Percentiles rank a stretch among this genome's conserved stretches.
Evolutionary conservation across 768 basidiomycete species (phyloP).

Genomic region (Lanmaoa rubissima): DNA sequence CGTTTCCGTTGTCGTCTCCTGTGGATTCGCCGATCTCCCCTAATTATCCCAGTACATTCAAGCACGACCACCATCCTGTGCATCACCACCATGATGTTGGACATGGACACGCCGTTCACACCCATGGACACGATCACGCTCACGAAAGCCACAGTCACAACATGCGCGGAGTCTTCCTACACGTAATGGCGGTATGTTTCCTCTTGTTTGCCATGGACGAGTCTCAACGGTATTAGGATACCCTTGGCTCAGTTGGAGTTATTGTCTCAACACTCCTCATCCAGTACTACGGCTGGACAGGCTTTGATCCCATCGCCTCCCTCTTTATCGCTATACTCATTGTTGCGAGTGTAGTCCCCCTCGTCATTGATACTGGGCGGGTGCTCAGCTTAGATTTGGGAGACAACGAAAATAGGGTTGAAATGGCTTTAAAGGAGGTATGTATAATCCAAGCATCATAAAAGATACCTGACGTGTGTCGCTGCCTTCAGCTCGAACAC

Average conservation of each 20-base stretch:
- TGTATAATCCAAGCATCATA: conserved; percentile 15
- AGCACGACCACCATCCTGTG: conserved; percentile 44
- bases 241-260: conserved; percentile 95
- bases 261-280: conserved; percentile 96
- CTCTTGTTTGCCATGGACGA: neutral
- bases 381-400: conserved; percentile 85
- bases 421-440: conserved; percentile 64
- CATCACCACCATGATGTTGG: conserved; percentile 19
- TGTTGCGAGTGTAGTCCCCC: conserved; percentile 91
- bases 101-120: conserved; percentile 47
- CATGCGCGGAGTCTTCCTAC: conserved; percentile 98
- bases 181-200: conserved; percentile 84
- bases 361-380: conserved; percentile 90
- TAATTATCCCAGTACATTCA: conserved; percentile 51
- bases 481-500: conserved; percentile 51
- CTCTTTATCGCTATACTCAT: conserved; percentile 95
- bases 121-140: conserved; percentile 49
- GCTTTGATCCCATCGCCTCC: conserved; percentile 97
- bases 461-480: neutral
- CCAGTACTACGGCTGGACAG: conserved; percentile 96
- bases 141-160: conserved; percentile 94
- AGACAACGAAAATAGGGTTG: conserved; percentile 52
- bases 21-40: conserved; percentile 61
- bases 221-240: conserved; percentile 56
- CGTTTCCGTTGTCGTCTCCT: conserved; percentile 28